Percentiles rank a stretch among this genome's conserved stretches.
Conservation (phyloP, 208 protist genomes). For the Leishmania lainsoni region DNA sequence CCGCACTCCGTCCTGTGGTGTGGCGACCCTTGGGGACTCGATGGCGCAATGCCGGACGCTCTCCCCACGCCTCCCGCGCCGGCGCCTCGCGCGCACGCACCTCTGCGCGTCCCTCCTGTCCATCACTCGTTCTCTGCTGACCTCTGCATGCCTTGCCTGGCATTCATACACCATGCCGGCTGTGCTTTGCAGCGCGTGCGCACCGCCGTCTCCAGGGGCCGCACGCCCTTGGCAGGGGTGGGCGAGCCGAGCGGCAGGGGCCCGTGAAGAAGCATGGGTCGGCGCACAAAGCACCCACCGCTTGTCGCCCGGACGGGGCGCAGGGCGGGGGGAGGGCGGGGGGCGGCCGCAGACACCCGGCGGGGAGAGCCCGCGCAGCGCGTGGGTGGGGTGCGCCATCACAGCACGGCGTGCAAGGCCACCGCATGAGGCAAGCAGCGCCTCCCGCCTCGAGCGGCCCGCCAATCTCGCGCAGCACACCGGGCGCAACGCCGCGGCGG, state of each 20-base stretch:
- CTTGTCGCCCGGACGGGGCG: neutral
- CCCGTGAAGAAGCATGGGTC: neutral
- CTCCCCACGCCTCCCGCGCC: neutral
- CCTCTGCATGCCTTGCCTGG: neutral
- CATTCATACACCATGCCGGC: neutral
- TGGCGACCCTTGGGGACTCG: neutral
- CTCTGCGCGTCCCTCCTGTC: neutral
- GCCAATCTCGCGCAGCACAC: neutral
- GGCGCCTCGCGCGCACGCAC: neutral
- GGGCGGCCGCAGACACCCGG: neutral
- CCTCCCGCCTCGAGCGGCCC: neutral
- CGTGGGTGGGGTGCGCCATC: neutral
- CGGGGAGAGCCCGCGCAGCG: neutral
- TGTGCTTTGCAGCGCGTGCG: neutral
- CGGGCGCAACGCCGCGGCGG: neutral
- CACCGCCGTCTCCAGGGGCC: neutral
- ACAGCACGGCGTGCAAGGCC: neutral
- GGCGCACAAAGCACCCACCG: neutral
- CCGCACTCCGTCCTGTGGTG: neutral
- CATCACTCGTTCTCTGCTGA: constrained; percentile 9
- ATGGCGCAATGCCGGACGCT: neutral
- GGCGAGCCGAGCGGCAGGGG: neutral
- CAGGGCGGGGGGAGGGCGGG: neutral
- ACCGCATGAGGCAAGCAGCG: neutral
- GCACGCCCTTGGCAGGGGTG: neutral